Conservation (phyloP, 768 basidiomycete species). For the Suillus discolor region DNA sequence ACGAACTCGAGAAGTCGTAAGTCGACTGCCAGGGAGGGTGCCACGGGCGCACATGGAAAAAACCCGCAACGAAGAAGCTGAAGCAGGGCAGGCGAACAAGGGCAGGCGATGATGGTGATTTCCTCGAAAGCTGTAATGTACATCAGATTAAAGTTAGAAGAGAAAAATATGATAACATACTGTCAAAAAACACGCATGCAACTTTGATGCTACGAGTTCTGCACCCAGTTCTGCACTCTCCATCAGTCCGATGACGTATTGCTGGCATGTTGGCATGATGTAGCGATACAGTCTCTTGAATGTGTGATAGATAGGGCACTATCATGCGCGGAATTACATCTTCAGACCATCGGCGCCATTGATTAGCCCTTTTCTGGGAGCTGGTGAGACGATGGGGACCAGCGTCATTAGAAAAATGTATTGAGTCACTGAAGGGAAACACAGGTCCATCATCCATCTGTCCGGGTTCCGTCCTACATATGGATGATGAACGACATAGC, state of each 20-base stretch:
- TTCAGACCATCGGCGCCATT: slow-evolving; percentile 1
- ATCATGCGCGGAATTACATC: neutral
- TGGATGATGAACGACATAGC: neutral
- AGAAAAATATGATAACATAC: slow-evolving; percentile 7
- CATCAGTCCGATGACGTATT: neutral
- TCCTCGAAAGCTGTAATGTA: slow-evolving; percentile 8
- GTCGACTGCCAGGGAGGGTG: slow-evolving; percentile 35
- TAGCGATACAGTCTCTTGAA: neutral
- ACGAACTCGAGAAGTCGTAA: slow-evolving; percentile 33
- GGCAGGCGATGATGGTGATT: slow-evolving; percentile 6
- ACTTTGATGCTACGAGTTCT: slow-evolving; percentile 3
- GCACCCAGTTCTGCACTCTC: neutral
- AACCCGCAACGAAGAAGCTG: slow-evolving; percentile 27
- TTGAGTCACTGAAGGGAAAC: neutral
- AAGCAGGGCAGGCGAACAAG: slow-evolving; percentile 13
- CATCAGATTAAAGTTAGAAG: neutral
- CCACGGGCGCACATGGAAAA: slow-evolving; percentile 31
- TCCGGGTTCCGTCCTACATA: neutral
- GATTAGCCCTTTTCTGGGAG: slow-evolving; percentile 9
- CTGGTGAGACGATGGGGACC: no score
- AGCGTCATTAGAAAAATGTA: neutral
- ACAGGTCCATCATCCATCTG: neutral
- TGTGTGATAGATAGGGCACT: slow-evolving; percentile 3
- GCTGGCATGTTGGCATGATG: neutral
- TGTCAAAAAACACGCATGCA: slow-evolving; percentile 1